Base-by-base conservation (phyloP, 139 green algal species). In the Pseudopediastrum boryanum region DNA sequence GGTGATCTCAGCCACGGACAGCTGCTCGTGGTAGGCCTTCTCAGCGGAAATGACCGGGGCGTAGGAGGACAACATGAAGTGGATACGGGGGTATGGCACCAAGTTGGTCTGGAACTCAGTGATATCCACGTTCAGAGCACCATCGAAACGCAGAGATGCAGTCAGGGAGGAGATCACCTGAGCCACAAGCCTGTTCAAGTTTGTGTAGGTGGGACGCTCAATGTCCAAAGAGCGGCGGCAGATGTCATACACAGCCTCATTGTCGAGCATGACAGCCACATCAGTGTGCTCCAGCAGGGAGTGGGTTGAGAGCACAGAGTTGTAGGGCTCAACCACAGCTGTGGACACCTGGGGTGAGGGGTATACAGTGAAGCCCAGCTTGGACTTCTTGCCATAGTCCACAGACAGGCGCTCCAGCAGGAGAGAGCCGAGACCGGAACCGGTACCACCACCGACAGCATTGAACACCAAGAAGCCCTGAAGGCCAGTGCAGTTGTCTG, bases 331-430 rank as follows among this genome's bases (percentile, higher is more conserved):
- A 1, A 98, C 94, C 43, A 98, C 95, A 54, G 95, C 94, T 61
- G 93, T 98, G 54, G 94, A 98, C 46, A 98, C 91, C 86, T 96
- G 89, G 75, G 95, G 95, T 25, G 91, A 97, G 62, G 95, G 95
- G 89, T 98, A 98, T 19, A 98, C 88, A 42, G 94, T 97, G 94
- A 98, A 98, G 85, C 93, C 94, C 51, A 99, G 92, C 94, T 99
- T 99, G 87, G 93, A 98, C 91, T 99, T 99, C 92, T 99, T 99
- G 90, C 96, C 96, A 81, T 99, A 99, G 91, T 99, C 96, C 1
- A 99, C 96, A 42, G 91, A 97, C 83, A 98, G 93, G 83, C 94
- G 93, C 94, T 98, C 95, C 81, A 98, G 91, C 86, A 98, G 91
- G 38, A 98, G 92, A 51, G 95, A 98, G 85, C 95, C 95, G 50